Evolutionary conservation across 2,329 filamentous ascomycete genomes (phyloP).

Genomic region (Penicillium sp.): DNA sequence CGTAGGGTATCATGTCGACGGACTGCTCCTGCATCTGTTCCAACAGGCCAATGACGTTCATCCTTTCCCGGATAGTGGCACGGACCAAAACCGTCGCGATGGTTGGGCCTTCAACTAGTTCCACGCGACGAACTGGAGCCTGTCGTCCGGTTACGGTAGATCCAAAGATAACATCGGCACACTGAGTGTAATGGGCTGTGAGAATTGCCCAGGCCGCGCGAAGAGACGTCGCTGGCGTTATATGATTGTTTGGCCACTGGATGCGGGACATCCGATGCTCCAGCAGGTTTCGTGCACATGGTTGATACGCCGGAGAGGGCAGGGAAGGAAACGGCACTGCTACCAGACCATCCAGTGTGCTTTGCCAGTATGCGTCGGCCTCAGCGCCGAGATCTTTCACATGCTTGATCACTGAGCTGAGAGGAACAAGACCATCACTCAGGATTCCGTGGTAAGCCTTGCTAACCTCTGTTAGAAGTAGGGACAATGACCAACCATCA

Average conservation of each 20-base stretch:
- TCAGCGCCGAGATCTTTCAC: background rate
- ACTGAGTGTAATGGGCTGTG: conserved; percentile 33
- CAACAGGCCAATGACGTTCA: background rate
- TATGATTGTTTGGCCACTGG: background rate
- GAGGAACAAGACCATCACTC: background rate
- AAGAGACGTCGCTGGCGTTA: conserved; percentile 32
- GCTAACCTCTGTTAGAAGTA: background rate
- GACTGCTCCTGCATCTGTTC: conserved; percentile 4
- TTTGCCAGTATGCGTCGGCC: background rate
- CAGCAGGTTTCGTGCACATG: background rate
- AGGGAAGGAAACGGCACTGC: background rate
- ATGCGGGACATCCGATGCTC: background rate
- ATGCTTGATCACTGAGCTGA: background rate
- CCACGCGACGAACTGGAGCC: conserved; percentile 35
- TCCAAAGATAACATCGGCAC: conserved; percentile 41
- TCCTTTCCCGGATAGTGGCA: background rate
- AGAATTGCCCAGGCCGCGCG: conserved; percentile 41
- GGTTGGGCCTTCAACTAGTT: conserved; percentile 41
- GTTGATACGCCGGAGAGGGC: background rate
- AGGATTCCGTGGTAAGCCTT: background rate
- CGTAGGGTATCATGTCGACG: conserved; percentile 6
- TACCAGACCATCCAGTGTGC: background rate
- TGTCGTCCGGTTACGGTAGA: conserved; percentile 42
- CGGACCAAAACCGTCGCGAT: conserved; percentile 31
- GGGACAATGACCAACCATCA: background rate